Evolutionary conservation across 768 basidiomycete species (phyloP), one percentile per base, ranked within the genome.

Genomic region (Auriscalpium orientale): DNA sequence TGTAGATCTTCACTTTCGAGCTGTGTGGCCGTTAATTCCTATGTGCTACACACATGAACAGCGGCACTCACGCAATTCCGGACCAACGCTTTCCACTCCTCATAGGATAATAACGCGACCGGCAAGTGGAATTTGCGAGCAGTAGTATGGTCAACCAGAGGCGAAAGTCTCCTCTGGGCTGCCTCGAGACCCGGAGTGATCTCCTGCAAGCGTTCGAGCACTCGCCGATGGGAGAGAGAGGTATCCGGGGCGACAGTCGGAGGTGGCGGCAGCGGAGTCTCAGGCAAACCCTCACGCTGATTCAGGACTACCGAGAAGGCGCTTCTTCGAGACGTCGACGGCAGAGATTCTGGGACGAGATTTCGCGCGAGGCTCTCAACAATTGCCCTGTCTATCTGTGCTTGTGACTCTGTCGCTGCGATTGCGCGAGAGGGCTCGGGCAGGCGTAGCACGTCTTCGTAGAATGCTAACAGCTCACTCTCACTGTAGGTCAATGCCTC

Each of bases 61-160:
- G 36, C 15, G 8, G 37, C 20, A 70, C 80, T 58, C 62, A 84
- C 81, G 45, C 72, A 76, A 49, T 74, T 63, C 15, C 82, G 73
- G 3, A 87, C 68, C 6, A 87, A 68, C 1, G 80, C 77, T 45
- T 77, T 70, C 70, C 79, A 83, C 65, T 89, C 85, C 10, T 67
- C 58, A 16, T 69, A 48, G 0, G 83, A 76, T 18, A 87, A 65
- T 10, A 84, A 54, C 15, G 74, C 71, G 3, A 81, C 62, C 16
- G 79, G 76, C 18, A 82, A 60, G 12, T 20, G 18, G 13, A 21
- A 12, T 53, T 7, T 43, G 40, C 6, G 40, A 45, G 38, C 21
- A n/a, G 13, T 13, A 43, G 20, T 36, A 4, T 48, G 15, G 12
- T 18, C 34, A 33, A 53, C 20, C 20, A 37, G 13, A n/a, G 43